Evolutionary conservation across 257 asterid genomes (phyloP).

Genomic region (Vinca minor): DNA sequence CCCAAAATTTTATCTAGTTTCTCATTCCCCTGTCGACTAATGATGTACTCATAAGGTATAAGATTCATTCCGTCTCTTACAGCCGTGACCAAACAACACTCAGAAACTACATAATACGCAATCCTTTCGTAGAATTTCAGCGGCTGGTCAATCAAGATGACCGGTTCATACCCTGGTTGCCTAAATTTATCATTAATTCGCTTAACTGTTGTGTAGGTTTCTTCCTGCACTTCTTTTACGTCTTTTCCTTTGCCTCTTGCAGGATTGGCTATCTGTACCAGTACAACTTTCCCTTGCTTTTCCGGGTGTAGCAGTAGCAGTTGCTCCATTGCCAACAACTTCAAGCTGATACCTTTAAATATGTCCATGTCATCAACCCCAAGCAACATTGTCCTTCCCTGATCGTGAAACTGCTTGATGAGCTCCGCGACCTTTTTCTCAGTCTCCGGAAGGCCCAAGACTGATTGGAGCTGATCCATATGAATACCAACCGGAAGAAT

Average conservation of each 20-base stretch:
- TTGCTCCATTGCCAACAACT: conserved; percentile 80
- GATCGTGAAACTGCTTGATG: conserved; percentile 37
- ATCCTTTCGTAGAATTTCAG: conserved; percentile 63
- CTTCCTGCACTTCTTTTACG: conserved; percentile 80
- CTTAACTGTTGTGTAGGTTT: conserved; percentile 55
- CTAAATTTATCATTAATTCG: conserved; percentile 66
- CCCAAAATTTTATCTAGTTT: conserved; percentile 49
- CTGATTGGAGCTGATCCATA: conserved; percentile 79
- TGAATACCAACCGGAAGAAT: conserved; percentile 92
- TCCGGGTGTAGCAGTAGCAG: conserved; percentile 68
- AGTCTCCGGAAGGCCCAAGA: conserved; percentile 52
- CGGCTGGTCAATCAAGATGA: conserved; percentile 61
- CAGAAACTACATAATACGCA: conserved; percentile 74
- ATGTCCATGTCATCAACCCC: conserved; percentile 94
- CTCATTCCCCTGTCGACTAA: conserved; percentile 68
- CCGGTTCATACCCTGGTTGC: conserved; percentile 66
- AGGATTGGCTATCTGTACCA: conserved; percentile 88
- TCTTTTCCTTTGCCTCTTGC: conserved; percentile 81
- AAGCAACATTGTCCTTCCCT: conserved; percentile 62
- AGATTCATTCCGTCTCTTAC: conserved; percentile 95
- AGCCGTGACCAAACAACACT: conserved; percentile 84
- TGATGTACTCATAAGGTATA: conserved; percentile 73
- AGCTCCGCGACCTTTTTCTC: conserved; percentile 60
- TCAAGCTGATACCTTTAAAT: conserved; percentile 77
- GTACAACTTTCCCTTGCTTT: conserved; percentile 77